Evolutionary conservation across 2,329 filamentous ascomycete species (phyloP).

Genomic region (Penicillium sp.): DNA sequence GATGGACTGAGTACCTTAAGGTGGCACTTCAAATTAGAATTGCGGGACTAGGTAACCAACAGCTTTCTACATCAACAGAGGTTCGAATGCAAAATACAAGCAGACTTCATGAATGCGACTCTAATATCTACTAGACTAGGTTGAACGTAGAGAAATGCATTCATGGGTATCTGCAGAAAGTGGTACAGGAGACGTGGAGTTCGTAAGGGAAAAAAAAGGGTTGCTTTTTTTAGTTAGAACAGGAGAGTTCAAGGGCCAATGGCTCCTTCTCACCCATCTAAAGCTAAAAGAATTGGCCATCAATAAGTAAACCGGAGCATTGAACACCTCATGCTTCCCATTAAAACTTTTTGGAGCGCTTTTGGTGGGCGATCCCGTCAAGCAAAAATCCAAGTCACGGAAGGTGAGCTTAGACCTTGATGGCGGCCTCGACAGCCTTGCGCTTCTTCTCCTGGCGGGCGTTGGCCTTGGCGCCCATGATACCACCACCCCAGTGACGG

Average conservation of each 20-base stretch:
- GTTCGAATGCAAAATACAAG: no score
- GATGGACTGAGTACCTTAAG: no score
- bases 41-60: no score
- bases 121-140: slow-evolving; percentile 14
- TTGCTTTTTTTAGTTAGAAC: slow-evolving; percentile 28
- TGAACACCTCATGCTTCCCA: slow-evolving; percentile 22
- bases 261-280: slow-evolving; percentile 29
- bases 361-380: slow-evolving; percentile 25
- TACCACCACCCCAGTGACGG: slow-evolving; percentile 98
- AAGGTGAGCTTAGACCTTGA: slow-evolving; percentile 77
- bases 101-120: slow-evolving; percentile 24
- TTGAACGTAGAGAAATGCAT: slow-evolving; percentile 33
- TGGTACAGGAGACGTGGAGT: slow-evolving; percentile 28
- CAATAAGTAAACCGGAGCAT: slow-evolving; percentile 27
- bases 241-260: slow-evolving; percentile 18
- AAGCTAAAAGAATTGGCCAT: slow-evolving; percentile 29
- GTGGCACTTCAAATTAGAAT: no score
- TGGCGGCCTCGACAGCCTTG: slow-evolving; percentile 87
- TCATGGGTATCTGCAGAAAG: slow-evolving; percentile 39
- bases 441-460: slow-evolving; percentile 74
- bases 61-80: no score
- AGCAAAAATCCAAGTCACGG: slow-evolving; percentile 20
- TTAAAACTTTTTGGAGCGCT: slow-evolving; percentile 23
- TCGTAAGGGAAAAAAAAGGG: slow-evolving; percentile 20
- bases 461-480: slow-evolving; percentile 95